Conservation (phyloP, 768 basidiomycete species). For the Boletus subparvulus region DNA sequence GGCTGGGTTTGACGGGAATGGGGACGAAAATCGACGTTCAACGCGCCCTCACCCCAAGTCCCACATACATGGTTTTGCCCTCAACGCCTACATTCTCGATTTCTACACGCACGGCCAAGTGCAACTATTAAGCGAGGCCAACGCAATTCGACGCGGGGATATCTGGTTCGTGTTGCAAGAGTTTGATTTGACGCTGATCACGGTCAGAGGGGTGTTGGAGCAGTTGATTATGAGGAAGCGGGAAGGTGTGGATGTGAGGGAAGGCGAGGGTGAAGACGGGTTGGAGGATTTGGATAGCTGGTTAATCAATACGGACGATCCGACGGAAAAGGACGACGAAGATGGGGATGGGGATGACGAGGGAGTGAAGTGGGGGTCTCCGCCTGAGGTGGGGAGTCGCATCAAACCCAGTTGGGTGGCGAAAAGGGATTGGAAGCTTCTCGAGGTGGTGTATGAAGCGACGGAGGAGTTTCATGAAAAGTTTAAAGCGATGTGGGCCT, state of each 20-base stretch:
- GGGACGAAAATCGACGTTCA: background rate
- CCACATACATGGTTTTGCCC: slow-evolving; percentile 20
- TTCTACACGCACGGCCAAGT: slow-evolving; percentile 68
- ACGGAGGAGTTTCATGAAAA: slow-evolving; percentile 55
- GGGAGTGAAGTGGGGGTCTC: slow-evolving; percentile 11
- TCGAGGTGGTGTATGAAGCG: slow-evolving; percentile 45
- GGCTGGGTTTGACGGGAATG: background rate
- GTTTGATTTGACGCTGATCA: slow-evolving; percentile 50
- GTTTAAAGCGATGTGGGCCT: slow-evolving; percentile 66
- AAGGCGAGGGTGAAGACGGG: slow-evolving; percentile 12
- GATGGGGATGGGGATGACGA: slow-evolving; percentile 22
- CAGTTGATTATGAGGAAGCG: slow-evolving; percentile 40
- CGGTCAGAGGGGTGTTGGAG: slow-evolving; percentile 50
- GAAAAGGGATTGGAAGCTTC: slow-evolving; percentile 55
- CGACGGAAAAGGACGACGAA: slow-evolving; percentile 24
- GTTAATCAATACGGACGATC: slow-evolving; percentile 27
- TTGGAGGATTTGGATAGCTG: slow-evolving; percentile 34
- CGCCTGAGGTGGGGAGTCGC: slow-evolving; percentile 3
- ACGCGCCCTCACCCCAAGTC: background rate
- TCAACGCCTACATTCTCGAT: slow-evolving; percentile 69
- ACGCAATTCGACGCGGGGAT: slow-evolving; percentile 60
- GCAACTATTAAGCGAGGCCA: slow-evolving; percentile 46
- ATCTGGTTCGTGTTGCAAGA: slow-evolving; percentile 66
- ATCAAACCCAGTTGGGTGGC: slow-evolving; percentile 39
- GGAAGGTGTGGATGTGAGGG: slow-evolving; percentile 9